Conservation (phyloP, 305 asterid species). For the Plantago coronopus region DNA sequence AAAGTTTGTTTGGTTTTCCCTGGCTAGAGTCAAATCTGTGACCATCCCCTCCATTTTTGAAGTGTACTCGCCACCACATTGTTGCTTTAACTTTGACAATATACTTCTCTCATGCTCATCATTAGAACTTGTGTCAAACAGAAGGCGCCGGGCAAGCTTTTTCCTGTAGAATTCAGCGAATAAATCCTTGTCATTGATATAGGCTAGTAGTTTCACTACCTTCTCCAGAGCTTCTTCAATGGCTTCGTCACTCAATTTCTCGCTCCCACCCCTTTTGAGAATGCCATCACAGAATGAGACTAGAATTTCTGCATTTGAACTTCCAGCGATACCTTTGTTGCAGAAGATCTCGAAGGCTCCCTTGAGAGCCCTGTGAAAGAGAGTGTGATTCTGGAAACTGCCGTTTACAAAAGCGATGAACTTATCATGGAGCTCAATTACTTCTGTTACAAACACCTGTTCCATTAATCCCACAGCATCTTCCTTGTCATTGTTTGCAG, state of each 20-base stretch:
- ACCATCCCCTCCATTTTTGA: slow-evolving; percentile 99
- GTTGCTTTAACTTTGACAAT: slow-evolving; percentile 89
- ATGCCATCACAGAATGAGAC: slow-evolving; percentile 94
- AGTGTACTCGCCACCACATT: slow-evolving; percentile 91
- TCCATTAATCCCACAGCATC: slow-evolving; percentile 85
- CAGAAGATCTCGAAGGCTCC: slow-evolving; percentile 94
- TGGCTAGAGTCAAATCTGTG: slow-evolving; percentile 90
- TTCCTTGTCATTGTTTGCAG: slow-evolving; percentile 87
- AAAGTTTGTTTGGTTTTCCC: slow-evolving; percentile 83
- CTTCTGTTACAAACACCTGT: slow-evolving; percentile 88
- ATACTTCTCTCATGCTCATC: slow-evolving; percentile 97
- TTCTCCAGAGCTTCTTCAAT: slow-evolving; percentile 93
- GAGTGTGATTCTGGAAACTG: slow-evolving; percentile 81
- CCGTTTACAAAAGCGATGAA: slow-evolving; percentile 80
- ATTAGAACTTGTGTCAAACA: slow-evolving; percentile 95
- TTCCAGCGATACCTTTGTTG: slow-evolving; percentile 95
- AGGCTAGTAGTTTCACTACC: slow-evolving; percentile 93
- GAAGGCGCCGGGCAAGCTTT: slow-evolving; percentile 86
- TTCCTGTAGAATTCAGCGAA: slow-evolving; percentile 84
- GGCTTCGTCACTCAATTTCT: slow-evolving; percentile 88
- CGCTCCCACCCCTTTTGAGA: slow-evolving; percentile 86
- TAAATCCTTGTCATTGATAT: slow-evolving; percentile 87
- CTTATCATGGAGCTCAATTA: slow-evolving; percentile 91
- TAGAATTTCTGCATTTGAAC: slow-evolving; percentile 92
- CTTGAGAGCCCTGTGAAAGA: slow-evolving; percentile 95